Base-by-base conservation (phyloP, 176 grass and related monocot genomes). In the Musa troglodytarum region DNA sequence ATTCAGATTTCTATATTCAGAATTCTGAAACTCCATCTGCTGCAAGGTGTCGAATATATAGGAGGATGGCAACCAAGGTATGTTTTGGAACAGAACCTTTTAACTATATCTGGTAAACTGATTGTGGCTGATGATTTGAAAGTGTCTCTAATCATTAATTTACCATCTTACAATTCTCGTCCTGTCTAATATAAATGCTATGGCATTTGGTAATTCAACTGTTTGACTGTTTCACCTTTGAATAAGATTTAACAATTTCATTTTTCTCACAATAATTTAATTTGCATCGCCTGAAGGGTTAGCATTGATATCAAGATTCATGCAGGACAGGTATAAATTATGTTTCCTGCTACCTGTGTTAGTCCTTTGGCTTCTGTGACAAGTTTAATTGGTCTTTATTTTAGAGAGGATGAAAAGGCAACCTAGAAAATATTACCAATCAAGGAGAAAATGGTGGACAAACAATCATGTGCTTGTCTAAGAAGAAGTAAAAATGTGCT, bases 31-130 rank as follows among this genome's bases (percentile, higher is more conserved):
- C 75, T 28, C 67, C 86, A 28, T 87, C 82, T 84, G 53, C 82
- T 61, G 84, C 90, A 77, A 93, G 90, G 81, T 98, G 90, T 87
- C 76, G 75, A 64, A 59, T 89, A 77, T 91, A 98, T 85, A 77
- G 72, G 69, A 93, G 77, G 75, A 93, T 85, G 82, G 90, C 84
- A 77, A 68, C 75, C n/a, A 93, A 98, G 90, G 94, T 93, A 83
- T 81, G 53, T 24, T 58, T 43, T 49, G 14, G 8, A 15, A 23
- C 34, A 43, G 34, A 43, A 43, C 34, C 34, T 43, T 43, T 4
- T 43, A 43, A 43, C 34, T 43, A 43, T 43, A 43, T 43, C 34
- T 43, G 34, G 34, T 43, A 43, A 43, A 43, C 4, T 43, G 34
- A 43, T 43, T 43, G 34, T 43, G 4, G 34, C 34, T 43, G 34